These are phyloP conservation scores for Amylocystis lapponica DNA, from an alignment of 768 basidiomycete genomes.

Conservation along the genomic window DNA sequence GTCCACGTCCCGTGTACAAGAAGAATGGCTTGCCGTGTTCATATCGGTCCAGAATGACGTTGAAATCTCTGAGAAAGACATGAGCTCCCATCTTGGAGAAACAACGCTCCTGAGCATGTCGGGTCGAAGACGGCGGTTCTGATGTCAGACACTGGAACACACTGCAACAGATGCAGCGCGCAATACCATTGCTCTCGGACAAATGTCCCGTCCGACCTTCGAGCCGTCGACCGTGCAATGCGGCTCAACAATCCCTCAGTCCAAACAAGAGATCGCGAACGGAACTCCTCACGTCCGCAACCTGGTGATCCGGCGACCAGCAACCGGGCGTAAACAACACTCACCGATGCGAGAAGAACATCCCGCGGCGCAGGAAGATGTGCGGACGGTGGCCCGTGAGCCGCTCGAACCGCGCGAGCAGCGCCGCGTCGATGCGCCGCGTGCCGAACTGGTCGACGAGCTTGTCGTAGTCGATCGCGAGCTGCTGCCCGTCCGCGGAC, in stretches of 20 bases:
- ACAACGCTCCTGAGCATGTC: no score
- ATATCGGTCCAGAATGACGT: constrained; percentile 89
- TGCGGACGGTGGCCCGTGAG: constrained; percentile 88
- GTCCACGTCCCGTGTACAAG: constrained; percentile 95
- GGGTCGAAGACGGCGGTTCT: no score
- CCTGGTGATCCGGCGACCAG: no score
- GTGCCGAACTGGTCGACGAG: constrained; percentile 93
- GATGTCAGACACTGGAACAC: no score
- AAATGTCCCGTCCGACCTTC: no score
- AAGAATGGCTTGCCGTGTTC: constrained; percentile 98
- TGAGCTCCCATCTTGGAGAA: no score
- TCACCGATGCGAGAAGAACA: constrained; percentile 98
- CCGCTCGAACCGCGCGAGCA: constrained; percentile 86
- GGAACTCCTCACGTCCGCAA: no score
- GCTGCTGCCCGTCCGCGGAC: constrained; percentile 81
- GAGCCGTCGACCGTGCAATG: no score
- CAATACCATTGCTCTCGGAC: no score
- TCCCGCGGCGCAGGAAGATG: constrained; percentile 79
- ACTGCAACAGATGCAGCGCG: no score
- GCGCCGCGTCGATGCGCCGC: constrained; percentile 62
- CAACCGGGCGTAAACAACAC: constrained; percentile 24
- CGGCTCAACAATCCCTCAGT: no score
- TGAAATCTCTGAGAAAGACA: constrained; percentile 64
- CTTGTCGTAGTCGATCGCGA: constrained; percentile 96
- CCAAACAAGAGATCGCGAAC: no score